Conservation (phyloP, 176 grass and related monocot genomes). For the Poa pratensis region DNA sequence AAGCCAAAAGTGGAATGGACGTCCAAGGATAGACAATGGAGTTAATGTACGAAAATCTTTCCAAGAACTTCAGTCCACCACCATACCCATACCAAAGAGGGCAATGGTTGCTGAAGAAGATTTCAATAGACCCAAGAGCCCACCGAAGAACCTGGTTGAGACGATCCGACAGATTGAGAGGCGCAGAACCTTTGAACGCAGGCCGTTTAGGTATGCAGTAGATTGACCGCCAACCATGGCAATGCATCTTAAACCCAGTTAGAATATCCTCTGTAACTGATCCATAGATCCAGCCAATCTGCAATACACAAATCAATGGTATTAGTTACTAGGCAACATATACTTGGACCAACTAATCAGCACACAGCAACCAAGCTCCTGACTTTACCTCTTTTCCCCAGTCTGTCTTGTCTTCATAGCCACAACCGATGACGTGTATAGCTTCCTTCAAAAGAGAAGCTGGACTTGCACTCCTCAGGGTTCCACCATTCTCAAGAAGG, state of each 20-base stretch:
- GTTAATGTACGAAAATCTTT: conserved; percentile 91
- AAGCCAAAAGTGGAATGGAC: conserved; percentile 79
- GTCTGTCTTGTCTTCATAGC: conserved; percentile 92
- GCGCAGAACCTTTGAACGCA: conserved; percentile 82
- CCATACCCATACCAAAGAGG: conserved; percentile 96
- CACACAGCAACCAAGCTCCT: background rate
- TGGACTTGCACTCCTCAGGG: conserved; percentile 43
- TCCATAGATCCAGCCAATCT: conserved; percentile 97
- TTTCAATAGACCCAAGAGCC: conserved; percentile 90
- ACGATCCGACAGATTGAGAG: conserved; percentile 93
- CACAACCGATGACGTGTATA: conserved; percentile 89
- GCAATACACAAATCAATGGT: conserved; percentile 13
- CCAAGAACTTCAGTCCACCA: conserved; percentile 74
- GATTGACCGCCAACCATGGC: conserved; percentile 83
- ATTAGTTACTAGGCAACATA: background rate
- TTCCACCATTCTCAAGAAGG: conserved; percentile 45
- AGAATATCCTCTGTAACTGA: conserved; percentile 92
- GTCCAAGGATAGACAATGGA: conserved; percentile 91
- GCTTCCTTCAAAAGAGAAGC: conserved; percentile 88
- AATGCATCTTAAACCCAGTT: conserved; percentile 91
- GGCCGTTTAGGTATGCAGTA: conserved; percentile 87
- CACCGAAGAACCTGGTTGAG: conserved; percentile 90
- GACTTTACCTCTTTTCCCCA: conserved; percentile 87
- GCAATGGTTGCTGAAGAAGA: conserved; percentile 86
- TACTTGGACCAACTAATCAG: background rate